A percentile compares a stretch with the other conserved stretches of the same genome.
Conservation (phyloP, 352 stramenopile species). For the Elongisporangium senticosum region DNA sequence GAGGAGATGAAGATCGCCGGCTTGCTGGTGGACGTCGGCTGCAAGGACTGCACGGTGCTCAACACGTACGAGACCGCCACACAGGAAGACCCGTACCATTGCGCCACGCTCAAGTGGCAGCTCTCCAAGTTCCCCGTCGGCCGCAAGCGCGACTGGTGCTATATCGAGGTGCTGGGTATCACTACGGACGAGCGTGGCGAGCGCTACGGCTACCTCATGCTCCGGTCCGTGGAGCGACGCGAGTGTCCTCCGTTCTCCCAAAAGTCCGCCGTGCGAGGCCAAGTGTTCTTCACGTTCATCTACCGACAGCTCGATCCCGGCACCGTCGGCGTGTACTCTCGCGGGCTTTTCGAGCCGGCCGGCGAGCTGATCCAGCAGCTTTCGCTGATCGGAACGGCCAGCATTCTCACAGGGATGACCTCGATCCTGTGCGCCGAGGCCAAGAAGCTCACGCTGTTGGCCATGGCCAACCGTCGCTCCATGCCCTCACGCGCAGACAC, state of each 20-base stretch:
- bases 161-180: slow-evolving; percentile 35
- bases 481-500: not conserved
- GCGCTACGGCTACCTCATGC: slow-evolving; percentile 36
- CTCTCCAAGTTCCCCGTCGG: slow-evolving; percentile 21
- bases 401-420: not conserved
- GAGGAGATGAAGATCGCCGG: slow-evolving; percentile 33
- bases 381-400: not conserved
- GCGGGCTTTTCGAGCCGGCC: slow-evolving; percentile 37
- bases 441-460: slow-evolving; percentile 45
- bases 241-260: slow-evolving; percentile 29
- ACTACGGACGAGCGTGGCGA: slow-evolving; percentile 17
- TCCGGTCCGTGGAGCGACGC: slow-evolving; percentile 30
- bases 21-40: slow-evolving; percentile 24
- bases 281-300: slow-evolving; percentile 30
- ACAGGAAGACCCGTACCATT: slow-evolving; percentile 29
- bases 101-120: slow-evolving; percentile 40
- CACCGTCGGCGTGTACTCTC: slow-evolving; percentile 29
- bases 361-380: slow-evolving; percentile 16
- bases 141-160: slow-evolving; percentile 31
- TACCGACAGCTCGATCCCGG: slow-evolving; percentile 26
- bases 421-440: slow-evolving; percentile 13
- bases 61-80: slow-evolving; percentile 24
- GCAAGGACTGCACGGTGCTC: slow-evolving; percentile 35
- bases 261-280: slow-evolving; percentile 18
- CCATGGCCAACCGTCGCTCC: not conserved